Evolutionary conservation across 2,329 filamentous ascomycete genomes (phyloP), one percentile per base, ranked within the genome.

Genomic region (Scedosporium minutisporum): DNA sequence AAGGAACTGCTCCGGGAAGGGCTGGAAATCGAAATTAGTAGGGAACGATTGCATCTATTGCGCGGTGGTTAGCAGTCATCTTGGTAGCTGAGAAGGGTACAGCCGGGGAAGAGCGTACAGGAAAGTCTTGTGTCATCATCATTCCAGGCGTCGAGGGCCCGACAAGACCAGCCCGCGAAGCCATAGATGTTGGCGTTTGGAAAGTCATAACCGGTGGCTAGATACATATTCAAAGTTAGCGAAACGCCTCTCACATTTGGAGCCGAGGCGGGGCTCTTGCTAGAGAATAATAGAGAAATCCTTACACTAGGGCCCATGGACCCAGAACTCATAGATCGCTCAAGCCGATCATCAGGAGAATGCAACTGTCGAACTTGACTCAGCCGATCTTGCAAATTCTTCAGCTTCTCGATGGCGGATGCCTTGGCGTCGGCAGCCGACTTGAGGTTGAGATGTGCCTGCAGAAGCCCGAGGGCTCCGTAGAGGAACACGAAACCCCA

Each of bases 401-500:
- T 79, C 67, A 86, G 86, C 18, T 82, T 75, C 71, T 86, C 82
- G 1, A 83, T 82, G 3, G 82, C 82, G 4, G 80, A 79, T 3
- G 82, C 82, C 71, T 85, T 86, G 63, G 84, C 83, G 6, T 76
- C 76, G 66, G 85, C 81, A 16, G 79, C 69, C 6, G 82, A 79
- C 73, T 85, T 86, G 63, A 78, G 78, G 29, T 80, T 82, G 14
- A 86, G 73, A 64, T 87, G 83, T 0, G 82, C 81, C 70, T 86
- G 82, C 25, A 86, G 74, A 9, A 87, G 75, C 3, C 83, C 84
- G 27, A 81, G 76, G 1, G 83, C 82, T 3, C 83, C 82, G 66
- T 83, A 86, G 80, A 86, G 84, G 69, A 85, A 85, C 62, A 80
- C 83, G 70, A 86, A 85, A 18, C 82, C 82, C 84, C 84, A 86